Evolutionary conservation across 352 stramenopile genomes (phyloP).

Genomic region (Salisapilia sapeloensis): DNA sequence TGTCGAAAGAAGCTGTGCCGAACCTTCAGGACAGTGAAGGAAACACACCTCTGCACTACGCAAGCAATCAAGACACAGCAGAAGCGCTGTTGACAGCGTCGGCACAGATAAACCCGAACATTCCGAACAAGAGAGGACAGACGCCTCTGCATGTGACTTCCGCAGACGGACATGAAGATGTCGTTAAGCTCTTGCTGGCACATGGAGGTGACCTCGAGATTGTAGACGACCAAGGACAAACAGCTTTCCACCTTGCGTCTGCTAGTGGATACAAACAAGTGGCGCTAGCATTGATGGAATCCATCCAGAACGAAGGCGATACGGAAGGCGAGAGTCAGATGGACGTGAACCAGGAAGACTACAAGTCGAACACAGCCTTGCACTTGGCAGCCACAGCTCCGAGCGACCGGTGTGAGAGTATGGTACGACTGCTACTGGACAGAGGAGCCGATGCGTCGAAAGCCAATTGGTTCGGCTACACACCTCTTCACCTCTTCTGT

Average conservation of each 20-base stretch:
- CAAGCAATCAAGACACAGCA: constrained; percentile 42
- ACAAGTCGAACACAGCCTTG: constrained; percentile 72
- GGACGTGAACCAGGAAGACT: constrained; percentile 64
- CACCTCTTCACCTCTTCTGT: constrained; percentile 70
- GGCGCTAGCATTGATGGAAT: constrained; percentile 45
- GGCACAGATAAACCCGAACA: constrained; percentile 64
- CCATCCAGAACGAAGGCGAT: neutral
- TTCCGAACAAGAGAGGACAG: constrained; percentile 52
- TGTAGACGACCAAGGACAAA: constrained; percentile 73
- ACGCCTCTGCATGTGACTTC: constrained; percentile 62
- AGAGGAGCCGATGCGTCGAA: constrained; percentile 61
- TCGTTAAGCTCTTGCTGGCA: constrained; percentile 55
- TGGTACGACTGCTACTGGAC: constrained; percentile 63
- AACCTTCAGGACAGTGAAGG: constrained; percentile 68
- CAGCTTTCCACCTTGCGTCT: constrained; percentile 60
- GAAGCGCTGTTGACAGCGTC: constrained; percentile 34
- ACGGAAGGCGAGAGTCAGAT: constrained; percentile 10
- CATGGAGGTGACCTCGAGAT: constrained; percentile 53
- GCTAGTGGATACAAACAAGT: constrained; percentile 64
- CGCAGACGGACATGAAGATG: constrained; percentile 43
- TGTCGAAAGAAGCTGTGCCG: constrained; percentile 42
- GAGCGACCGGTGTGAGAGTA: constrained; percentile 61
- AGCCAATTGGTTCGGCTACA: constrained; percentile 79
- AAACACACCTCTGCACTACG: constrained; percentile 63
- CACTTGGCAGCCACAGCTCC: constrained; percentile 75